These are phyloP conservation scores for Endotrypanum monterogeii DNA, from an alignment of 208 protist genomes.

Conservation along the genomic window DNA sequence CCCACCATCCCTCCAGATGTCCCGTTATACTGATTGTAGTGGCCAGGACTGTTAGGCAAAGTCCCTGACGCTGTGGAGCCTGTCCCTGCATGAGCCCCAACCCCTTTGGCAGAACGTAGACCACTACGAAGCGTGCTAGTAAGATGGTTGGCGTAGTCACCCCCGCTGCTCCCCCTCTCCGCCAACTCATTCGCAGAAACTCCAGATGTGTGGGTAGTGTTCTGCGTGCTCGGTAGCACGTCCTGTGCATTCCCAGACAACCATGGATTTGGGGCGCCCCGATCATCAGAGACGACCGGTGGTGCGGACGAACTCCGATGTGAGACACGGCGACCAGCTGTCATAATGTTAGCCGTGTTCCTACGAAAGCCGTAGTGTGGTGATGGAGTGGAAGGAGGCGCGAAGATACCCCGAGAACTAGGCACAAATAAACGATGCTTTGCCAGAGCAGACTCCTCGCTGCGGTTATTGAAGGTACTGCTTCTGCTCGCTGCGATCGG, in stretches of 20 bases:
- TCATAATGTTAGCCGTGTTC: slow-evolving; percentile 28
- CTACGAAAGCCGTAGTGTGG: slow-evolving; percentile 36
- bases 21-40: slow-evolving; percentile 10
- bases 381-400: slow-evolving; percentile 30
- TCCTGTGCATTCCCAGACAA: slow-evolving; percentile 1
- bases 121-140: slow-evolving; percentile 1
- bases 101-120: slow-evolving; percentile 6
- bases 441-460: not conserved
- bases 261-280: not conserved
- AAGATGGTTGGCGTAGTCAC: not conserved
- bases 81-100: not conserved
- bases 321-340: slow-evolving; percentile 26
- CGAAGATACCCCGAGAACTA: slow-evolving; percentile 12
- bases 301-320: slow-evolving; percentile 23
- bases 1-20: not conserved
- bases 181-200: not conserved
- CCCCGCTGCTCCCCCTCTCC: not conserved
- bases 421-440: slow-evolving; percentile 1
- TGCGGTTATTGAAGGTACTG: slow-evolving; percentile 1
- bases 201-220: not conserved
- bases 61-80: slow-evolving; percentile 9
- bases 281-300: not conserved
- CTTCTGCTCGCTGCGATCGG: slow-evolving; percentile 11
- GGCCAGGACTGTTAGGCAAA: slow-evolving; percentile 13
- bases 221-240: slow-evolving; percentile 1